Conservation (phyloP, 2,329 filamentous ascomycete species). For the Arachnopeziza araneosa region DNA sequence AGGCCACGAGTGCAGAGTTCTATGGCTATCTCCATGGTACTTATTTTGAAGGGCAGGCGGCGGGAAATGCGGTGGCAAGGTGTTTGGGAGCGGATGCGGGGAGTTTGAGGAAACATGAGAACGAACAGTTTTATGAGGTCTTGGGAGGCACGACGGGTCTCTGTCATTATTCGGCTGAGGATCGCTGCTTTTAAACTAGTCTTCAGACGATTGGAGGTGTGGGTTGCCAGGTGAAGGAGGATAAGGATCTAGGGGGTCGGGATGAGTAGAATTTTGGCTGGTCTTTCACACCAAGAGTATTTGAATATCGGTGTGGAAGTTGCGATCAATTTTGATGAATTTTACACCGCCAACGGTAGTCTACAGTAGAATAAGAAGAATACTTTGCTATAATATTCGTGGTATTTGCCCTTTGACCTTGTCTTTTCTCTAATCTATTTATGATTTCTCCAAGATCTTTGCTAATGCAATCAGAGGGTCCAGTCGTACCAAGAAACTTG, state of each 20-base stretch:
- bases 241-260: not conserved
- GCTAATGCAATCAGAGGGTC: constrained; percentile 13
- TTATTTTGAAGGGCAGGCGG: constrained; percentile 21
- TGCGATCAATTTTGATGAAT: too few species aligned
- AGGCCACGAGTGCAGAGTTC: constrained; percentile 56
- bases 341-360: too few species aligned
- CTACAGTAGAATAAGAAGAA: too few species aligned
- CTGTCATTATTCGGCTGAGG: not conserved
- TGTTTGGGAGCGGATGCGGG: not conserved
- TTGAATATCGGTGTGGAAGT: too few species aligned
- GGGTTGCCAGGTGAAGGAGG: not conserved
- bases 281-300: too few species aligned
- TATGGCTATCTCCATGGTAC: constrained; percentile 59
- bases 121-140: not conserved
- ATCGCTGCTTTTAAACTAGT: not conserved
- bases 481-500: constrained; percentile 6
- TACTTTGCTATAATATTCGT: too few species aligned
- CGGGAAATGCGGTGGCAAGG: not conserved
- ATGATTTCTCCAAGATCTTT: not conserved
- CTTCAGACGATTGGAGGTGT: not conserved
- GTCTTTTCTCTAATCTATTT: not conserved
- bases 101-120: not conserved
- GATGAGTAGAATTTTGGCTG: too few species aligned
- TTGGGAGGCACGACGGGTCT: not conserved
- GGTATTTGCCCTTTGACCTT: too few species aligned